These are phyloP conservation scores for Aspergillus incahuasiensis DNA, from an alignment of 495 filamentous ascomycete genomes.

Conservation along the genomic window DNA sequence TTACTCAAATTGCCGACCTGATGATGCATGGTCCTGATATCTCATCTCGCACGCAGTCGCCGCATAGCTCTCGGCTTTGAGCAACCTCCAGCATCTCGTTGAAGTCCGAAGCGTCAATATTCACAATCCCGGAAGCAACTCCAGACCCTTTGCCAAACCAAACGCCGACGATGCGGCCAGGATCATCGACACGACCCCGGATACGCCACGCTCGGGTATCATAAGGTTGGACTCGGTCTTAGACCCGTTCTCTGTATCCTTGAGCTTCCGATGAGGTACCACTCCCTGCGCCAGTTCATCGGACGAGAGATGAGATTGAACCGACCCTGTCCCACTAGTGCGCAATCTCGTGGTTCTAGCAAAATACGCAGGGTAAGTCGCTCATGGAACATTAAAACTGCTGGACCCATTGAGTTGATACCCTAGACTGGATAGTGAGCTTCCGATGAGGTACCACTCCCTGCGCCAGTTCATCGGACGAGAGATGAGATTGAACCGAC, in stretches of 20 bases:
- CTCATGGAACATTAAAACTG: no score
- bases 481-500: no score
- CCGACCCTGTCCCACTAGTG: slow-evolving; percentile 69
- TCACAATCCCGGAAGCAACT: slow-evolving; percentile 69
- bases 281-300: slow-evolving; percentile 69
- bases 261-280: slow-evolving; percentile 76
- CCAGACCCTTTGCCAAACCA: slow-evolving; percentile 62
- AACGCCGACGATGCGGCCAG: slow-evolving; percentile 65
- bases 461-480: slow-evolving; percentile 68
- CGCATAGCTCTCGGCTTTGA: slow-evolving; percentile 71
- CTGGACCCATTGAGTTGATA: no score
- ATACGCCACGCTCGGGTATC: slow-evolving; percentile 74
- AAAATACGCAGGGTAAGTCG: slow-evolving; percentile 75
- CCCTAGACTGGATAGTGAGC: slow-evolving; percentile 68
- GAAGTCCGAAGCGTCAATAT: slow-evolving; percentile 77
- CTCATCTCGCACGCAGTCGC: slow-evolving; percentile 61
- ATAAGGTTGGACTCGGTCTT: slow-evolving; percentile 83
- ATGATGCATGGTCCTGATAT: slow-evolving; percentile 67
- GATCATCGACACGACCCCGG: slow-evolving; percentile 68
- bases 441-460: slow-evolving; percentile 78
- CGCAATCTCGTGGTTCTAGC: slow-evolving; percentile 77
- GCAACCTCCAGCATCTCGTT: slow-evolving; percentile 74
- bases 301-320: no score
- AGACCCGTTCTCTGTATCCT: slow-evolving; percentile 61
- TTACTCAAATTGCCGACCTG: slow-evolving; percentile 72